A percentile compares a stretch with the other conserved stretches of the same genome.
Conservation (phyloP, 148 eudicot genomes). For the Amaranthus palmeri region DNA sequence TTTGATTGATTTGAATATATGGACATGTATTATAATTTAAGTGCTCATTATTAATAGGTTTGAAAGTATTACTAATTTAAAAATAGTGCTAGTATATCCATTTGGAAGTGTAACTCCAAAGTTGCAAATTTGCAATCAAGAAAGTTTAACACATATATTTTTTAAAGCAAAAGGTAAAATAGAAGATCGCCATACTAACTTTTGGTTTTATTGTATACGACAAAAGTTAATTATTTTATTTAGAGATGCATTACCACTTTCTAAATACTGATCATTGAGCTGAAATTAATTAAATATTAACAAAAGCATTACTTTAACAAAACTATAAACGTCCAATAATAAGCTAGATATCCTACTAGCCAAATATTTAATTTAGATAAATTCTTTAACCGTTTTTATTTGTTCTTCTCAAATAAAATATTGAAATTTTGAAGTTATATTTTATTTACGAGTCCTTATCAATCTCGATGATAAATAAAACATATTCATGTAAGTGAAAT, state of each 20-base stretch:
- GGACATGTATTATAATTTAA: not conserved
- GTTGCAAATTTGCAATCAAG: not conserved
- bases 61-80: not conserved
- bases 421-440: no score
- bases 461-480: no score
- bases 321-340: no score
- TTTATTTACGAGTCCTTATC: no score
- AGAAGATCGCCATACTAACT: not conserved
- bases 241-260: conserved; percentile 1
- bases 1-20: no score
- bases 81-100: no score
- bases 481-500: no score
- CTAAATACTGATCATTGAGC: conserved; percentile 18
- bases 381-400: no score
- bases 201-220: conserved; percentile 4
- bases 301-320: not conserved
- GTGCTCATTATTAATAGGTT: not conserved
- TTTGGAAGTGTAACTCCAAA: conserved; percentile 2
- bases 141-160: not conserved
- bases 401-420: no score
- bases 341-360: no score
- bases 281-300: conserved; percentile 11
- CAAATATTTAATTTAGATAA: no score
- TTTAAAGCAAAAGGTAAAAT: not conserved
- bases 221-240: not conserved